These are phyloP conservation scores for Kodamaea hsintzibuensis DNA, from an alignment of 805 yeast genomes.

Conservation along the genomic window DNA sequence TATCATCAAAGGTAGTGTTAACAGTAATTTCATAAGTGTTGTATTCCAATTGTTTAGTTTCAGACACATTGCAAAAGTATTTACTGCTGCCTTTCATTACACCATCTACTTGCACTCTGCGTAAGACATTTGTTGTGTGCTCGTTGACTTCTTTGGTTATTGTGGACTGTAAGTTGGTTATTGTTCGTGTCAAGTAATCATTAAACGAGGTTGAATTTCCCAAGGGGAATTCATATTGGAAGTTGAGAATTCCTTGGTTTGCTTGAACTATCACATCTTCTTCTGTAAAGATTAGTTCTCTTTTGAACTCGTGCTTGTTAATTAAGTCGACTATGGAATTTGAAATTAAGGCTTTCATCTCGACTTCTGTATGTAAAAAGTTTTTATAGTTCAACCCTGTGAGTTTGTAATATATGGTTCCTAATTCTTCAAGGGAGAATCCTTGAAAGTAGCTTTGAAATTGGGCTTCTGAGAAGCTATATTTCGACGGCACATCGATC, in stretches of 20 bases:
- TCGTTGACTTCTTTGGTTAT: conserved; percentile 3
- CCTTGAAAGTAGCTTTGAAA: conserved; percentile 4
- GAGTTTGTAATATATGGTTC: neutral
- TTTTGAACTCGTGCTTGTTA: neutral
- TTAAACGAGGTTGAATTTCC: neutral
- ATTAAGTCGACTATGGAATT: neutral
- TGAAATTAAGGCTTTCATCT: neutral
- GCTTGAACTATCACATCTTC: neutral
- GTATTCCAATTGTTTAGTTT: conserved; percentile 3
- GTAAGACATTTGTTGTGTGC: conserved; percentile 20
- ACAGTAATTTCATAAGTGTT: conserved; percentile 6
- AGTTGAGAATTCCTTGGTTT: neutral
- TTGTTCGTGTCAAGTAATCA: neutral
- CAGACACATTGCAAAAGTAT: conserved; percentile 24
- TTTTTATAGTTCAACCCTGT: neutral
- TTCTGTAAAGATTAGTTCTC: neutral
- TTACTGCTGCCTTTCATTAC: conserved; percentile 28
- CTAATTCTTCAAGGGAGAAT: conserved; percentile 5
- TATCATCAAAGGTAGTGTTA: conserved; percentile 4
- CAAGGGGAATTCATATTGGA: neutral
- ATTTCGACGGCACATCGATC: conserved; percentile 11
- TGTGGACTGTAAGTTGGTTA: neutral
- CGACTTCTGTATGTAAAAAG: neutral
- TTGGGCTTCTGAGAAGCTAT: conserved; percentile 4
- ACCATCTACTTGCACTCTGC: conserved; percentile 18